Evolutionary conservation across 257 asterid species (phyloP), one percentile per base, ranked within the genome.

Genomic region (Solanum tacnaense): DNA sequence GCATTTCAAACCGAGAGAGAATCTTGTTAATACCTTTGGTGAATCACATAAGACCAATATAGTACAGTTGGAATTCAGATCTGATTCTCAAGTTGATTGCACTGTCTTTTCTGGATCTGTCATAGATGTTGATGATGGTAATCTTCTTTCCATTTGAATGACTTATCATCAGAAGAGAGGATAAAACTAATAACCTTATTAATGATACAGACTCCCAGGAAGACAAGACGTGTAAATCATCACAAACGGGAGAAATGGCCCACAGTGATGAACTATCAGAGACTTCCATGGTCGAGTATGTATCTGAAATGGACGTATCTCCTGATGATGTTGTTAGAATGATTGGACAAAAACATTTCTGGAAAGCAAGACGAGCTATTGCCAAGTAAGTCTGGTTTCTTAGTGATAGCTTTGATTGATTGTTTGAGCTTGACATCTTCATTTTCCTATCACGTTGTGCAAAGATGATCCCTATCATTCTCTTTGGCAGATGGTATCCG

Each of bases 321-420:
- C 99, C 99, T 36, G 99, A 96, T 84, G 97, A 96, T 86, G 92
- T 94, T 88, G 98, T 93, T 6, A 93, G 97, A 84, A 87, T 92
- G 32, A 92, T 96, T 23, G 99, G 99, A 78, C 96, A 90, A 93
- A 96, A 93, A 73, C 95, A 87, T 84, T 96, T 96, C 88, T 96
- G 98, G 98, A 96, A 94, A 91, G 98, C 98, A 68, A 93, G 98
- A 88, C 91, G 93, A 89, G 97, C 98, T 81, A 94, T 96, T 91
- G 88, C 91, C 90, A 92, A 93, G 98, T 96, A 93, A 93, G 98
- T 93, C 81, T 46, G 62, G 68, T 20, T 75, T 20, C 31, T 67
- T 78, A 58, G 84, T 41, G 36, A 15, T 41, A 78, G 36, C 36
- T 76, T 76, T 78, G 62, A 41, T 41, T 78, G 62, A 41, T 39